Evolutionary conservation across 768 basidiomycete species (phyloP).

Genomic region (Tulasnella sp.): DNA sequence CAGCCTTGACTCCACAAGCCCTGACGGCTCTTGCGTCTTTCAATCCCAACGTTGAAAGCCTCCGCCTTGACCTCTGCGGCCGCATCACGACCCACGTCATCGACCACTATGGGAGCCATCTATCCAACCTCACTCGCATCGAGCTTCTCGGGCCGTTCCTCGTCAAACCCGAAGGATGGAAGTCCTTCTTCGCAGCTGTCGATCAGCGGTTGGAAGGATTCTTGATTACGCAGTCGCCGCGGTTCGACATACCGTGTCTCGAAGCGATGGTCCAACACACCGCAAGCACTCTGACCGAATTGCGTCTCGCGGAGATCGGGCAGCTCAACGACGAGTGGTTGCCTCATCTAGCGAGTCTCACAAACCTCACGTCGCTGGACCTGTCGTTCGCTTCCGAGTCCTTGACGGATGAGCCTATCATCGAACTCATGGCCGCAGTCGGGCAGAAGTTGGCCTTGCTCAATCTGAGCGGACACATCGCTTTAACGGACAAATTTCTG

Average conservation of each 20-base stretch:
- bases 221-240: conserved; percentile 72
- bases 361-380: conserved; percentile 48
- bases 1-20: conserved; percentile 59
- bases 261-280: conserved; percentile 41
- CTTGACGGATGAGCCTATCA: conserved; percentile 44
- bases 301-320: conserved; percentile 72
- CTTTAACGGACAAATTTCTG: conserved; percentile 51
- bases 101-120: conserved; percentile 42
- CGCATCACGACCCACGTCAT: conserved; percentile 56
- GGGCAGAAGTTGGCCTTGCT: conserved; percentile 48
- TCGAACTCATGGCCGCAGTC: conserved; percentile 41
- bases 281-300: conserved; percentile 45
- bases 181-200: conserved; percentile 54
- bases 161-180: conserved; percentile 64
- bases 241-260: conserved; percentile 66
- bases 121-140: conserved; percentile 57
- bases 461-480: conserved; percentile 57
- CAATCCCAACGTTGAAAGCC: conserved; percentile 69
- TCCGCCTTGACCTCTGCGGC: conserved; percentile 82
- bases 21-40: conserved; percentile 61
- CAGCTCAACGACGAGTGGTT: conserved; percentile 56
- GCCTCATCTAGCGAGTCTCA: conserved; percentile 36
- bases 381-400: conserved; percentile 47
- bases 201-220: conserved; percentile 52
- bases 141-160: conserved; percentile 85